A percentile compares a stretch with the other conserved stretches of the same genome.
phyloP scores from a whole-genome alignment of 2,329 filamentous ascomycete genomes.

The Xylariaceae sp. region DNA sequence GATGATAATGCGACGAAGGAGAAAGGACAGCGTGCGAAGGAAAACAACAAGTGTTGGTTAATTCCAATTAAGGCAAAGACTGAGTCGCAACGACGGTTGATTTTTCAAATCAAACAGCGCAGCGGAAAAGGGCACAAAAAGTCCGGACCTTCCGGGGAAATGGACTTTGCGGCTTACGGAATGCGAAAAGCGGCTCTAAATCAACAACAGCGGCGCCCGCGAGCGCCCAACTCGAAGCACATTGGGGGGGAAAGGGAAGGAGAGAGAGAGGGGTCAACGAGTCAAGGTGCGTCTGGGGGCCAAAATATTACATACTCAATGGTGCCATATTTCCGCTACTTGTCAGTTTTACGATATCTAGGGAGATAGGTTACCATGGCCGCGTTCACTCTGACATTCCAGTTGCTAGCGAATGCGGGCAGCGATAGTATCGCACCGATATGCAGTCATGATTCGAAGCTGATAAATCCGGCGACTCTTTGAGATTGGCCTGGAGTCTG shows the following conservation, averaged over 20 bases:
- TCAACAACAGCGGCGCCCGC: background rate
- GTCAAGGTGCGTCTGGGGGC: constrained; percentile 7
- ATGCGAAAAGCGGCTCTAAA: background rate
- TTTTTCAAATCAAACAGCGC: background rate
- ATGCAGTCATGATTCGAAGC: constrained; percentile 26
- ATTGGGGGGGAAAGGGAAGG: background rate
- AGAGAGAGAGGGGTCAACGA: constrained; percentile 4
- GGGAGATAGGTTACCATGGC: constrained; percentile 20
- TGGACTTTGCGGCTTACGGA: background rate
- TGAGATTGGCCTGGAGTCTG: constrained; percentile 8
- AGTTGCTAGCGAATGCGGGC: constrained; percentile 20
- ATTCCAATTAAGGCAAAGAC: background rate
- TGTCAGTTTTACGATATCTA: background rate
- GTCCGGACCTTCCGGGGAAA: constrained; percentile 7
- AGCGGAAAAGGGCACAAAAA: background rate
- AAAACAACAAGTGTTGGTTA: too few species aligned
- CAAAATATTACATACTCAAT: constrained; percentile 27
- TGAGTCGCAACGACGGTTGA: background rate
- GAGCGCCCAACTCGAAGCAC: background rate
- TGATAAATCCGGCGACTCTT: constrained; percentile 14
- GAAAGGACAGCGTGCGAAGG: too few species aligned
- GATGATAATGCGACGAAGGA: background rate
- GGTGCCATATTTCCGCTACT: constrained; percentile 23
- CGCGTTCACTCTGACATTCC: constrained; percentile 18
- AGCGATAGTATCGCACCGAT: constrained; percentile 17